Evolutionary conservation across 768 basidiomycete species (phyloP), one percentile per base, ranked within the genome.

Genomic region (Collybia sordida): DNA sequence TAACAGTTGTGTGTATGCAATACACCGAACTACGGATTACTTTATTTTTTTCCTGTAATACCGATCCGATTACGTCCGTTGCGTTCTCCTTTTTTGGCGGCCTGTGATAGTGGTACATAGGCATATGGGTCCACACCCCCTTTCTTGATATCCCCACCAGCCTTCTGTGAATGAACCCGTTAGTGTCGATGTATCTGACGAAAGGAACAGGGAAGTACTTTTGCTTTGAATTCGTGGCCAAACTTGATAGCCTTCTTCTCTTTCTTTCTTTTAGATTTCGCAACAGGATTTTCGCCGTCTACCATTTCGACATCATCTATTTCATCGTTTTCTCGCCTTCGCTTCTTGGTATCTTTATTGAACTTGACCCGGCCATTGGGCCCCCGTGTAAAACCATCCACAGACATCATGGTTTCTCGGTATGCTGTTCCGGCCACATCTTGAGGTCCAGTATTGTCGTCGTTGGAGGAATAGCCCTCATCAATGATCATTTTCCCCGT

Each of bases 321-420:
- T 15, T 82, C 82, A 51, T 77, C 78, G 50, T 84, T 81, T 45
- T 84, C 85, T 43, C 88, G 79, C 52, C 93, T 72, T 50, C 93
- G 84, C 67, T 96, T 94, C 69, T 95, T 98, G 31, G 93, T 98
- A 61, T 96, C 88, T 66, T 97, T 98, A 74, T 97, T 92, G 72
- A 98, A 98, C 67, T 93, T 95, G 64, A 98, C 70, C 47, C 82
- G 83, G 4, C 97, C 97, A 53, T 82, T 84, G 1, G 84, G 74
- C 19, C 92, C 90, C 23, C 95, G 83, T 2, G 81, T 88, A 71
- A 93, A 93, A 18, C 95, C 96, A 65, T 98, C 96, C 19, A 83
- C 85, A 5, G 92, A 93, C 7, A 85, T 85, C 50, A 96, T 62
- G 42, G 77, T 82, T 68, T 97, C 92, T 51, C 77, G 82, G 68